phyloP scores from a whole-genome alignment of 2,329 filamentous ascomycete genomes.

The Fusarium euwallaceae region DNA sequence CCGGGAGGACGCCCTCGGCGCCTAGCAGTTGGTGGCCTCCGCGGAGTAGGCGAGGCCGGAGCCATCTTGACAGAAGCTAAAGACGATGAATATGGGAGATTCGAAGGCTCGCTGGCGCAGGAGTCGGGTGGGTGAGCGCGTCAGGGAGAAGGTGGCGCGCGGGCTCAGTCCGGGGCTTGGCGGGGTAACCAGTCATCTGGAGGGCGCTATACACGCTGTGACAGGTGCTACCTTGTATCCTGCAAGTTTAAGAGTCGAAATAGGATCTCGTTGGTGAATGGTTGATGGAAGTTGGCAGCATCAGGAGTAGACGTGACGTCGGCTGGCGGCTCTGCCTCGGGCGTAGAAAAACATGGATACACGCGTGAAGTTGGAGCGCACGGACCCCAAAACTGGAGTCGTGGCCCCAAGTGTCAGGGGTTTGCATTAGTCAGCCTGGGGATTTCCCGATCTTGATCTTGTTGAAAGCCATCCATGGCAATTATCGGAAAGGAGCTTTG shows the following conservation, averaged over 20 bases:
- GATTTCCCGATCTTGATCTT: not conserved
- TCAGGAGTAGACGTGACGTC: slow-evolving; percentile 53
- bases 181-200: slow-evolving; percentile 46
- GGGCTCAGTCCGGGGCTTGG: slow-evolving; percentile 48
- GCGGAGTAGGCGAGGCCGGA: slow-evolving; percentile 55
- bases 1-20: slow-evolving; percentile 63
- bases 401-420: slow-evolving; percentile 1
- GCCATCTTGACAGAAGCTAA: slow-evolving; percentile 46
- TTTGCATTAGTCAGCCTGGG: slow-evolving; percentile 5
- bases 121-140: slow-evolving; percentile 41
- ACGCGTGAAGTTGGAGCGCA: slow-evolving; percentile 57
- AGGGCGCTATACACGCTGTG: slow-evolving; percentile 35
- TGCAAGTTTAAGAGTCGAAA: slow-evolving; percentile 37
- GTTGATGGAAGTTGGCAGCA: slow-evolving; percentile 47
- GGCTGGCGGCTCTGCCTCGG: slow-evolving; percentile 35
- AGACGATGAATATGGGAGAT: slow-evolving; percentile 22
- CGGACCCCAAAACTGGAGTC: slow-evolving; percentile 38
- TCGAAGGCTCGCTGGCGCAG: slow-evolving; percentile 35
- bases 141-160: slow-evolving; percentile 49
- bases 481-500: slow-evolving; percentile 7
- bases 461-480: slow-evolving; percentile 13
- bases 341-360: slow-evolving; percentile 53
- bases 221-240: slow-evolving; percentile 11
- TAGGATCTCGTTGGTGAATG: slow-evolving; percentile 40
- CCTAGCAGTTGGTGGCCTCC: slow-evolving; percentile 58